A percentile compares a stretch with the other conserved stretches of the same genome.
phyloP scores from a whole-genome alignment of 148 eudicot species.

The Silene latifolia region DNA sequence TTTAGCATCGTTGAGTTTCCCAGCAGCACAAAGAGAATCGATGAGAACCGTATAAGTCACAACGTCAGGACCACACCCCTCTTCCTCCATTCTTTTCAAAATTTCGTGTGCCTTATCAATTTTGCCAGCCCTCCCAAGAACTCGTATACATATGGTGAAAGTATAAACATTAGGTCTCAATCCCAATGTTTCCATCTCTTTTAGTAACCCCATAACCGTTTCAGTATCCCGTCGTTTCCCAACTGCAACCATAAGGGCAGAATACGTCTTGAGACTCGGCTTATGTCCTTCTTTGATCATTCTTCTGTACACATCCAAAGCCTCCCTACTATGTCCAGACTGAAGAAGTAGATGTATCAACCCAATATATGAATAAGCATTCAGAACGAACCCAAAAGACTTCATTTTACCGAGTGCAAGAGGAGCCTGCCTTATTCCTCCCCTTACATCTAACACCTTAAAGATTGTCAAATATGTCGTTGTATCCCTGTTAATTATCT shows the following conservation, averaged over 20 bases:
- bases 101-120: constrained; percentile 43
- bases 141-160: constrained; percentile 86
- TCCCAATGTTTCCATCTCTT: constrained; percentile 82
- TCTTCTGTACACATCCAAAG: constrained; percentile 64
- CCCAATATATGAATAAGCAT: constrained; percentile 86
- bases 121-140: constrained; percentile 56
- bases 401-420: constrained; percentile 61
- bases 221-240: constrained; percentile 81
- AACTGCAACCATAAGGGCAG: constrained; percentile 92
- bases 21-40: constrained; percentile 75
- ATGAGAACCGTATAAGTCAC: constrained; percentile 78
- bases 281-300: constrained; percentile 62
- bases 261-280: constrained; percentile 90
- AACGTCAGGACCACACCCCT: constrained; percentile 88
- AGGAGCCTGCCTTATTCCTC: constrained; percentile 75
- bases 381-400: constrained; percentile 59
- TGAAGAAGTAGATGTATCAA: constrained; percentile 75
- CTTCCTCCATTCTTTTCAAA: constrained; percentile 55
- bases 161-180: constrained; percentile 88
- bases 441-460: constrained; percentile 52
- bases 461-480: constrained; percentile 78
- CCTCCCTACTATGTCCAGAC: constrained; percentile 69
- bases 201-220: constrained; percentile 65
- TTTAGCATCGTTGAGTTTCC: constrained; percentile 65
- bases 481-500: constrained; percentile 75